Evolutionary conservation across 148 eudicot genomes (phyloP), one percentile per base, ranked within the genome.

Genomic region (Selenicereus undatus): DNA sequence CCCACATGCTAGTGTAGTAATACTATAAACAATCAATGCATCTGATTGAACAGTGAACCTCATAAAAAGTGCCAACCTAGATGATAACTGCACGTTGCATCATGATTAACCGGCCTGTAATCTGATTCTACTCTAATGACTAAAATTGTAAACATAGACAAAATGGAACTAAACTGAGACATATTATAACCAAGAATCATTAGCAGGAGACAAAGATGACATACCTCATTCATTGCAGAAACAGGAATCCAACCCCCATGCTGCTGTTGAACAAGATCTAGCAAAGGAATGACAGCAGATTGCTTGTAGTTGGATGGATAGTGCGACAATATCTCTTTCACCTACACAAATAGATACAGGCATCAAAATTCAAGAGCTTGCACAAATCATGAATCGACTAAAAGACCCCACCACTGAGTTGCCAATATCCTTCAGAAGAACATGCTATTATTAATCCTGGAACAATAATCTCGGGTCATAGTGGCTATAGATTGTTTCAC

Each of bases 241-340:
- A 96, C 99, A 83, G 99, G 89, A 80, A 96, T 97, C 99, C 99
- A 96, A 20, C 99, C 99, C 79, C 98, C 97, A 86, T 96, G 91
- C 79, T 94, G 98, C 81, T 96, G 98, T 85, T 96, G 99, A 30
- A 98, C 99, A 84, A 96, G 94, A 89, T 96, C 99, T 71, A 96
- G 88, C 89, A 96, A 81, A 54, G 98, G 99, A 82, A 96, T 96
- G 79, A 94, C 98, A 35, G 99, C 99, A 72, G 99, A 96, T 84
- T 94, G 98, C 92, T 96, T 96, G 86, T 96, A 96, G 88, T 96
- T 96, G 60, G 97, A 90, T 60, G 99, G 99, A 77, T 94, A 96
- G 85, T 89, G 90, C 76, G 99, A 90, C 82, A 96, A 52, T 60
- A 96, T 88, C 86, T 96, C 99, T 88, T 90, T 96, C 77, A 85